Evolutionary conservation across 116 monocot species (phyloP).

Genomic region (Papilionanthe hybrid): DNA sequence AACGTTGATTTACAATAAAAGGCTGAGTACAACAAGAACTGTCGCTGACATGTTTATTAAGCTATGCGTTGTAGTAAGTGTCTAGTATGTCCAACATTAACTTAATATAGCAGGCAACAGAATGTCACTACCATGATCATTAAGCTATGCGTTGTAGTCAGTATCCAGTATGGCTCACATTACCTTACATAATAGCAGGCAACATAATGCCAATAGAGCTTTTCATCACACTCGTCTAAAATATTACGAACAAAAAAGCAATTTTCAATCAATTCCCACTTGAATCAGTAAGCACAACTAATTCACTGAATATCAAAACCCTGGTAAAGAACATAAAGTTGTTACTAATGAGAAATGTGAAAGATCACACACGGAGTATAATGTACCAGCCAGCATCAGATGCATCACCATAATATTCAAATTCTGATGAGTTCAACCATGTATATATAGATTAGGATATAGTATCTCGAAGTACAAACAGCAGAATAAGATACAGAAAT

Average conservation of each 20-base stretch:
- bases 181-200: not conserved
- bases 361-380: not conserved
- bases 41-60: not conserved
- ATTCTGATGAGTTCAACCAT: not conserved
- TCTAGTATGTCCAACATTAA: too few species aligned
- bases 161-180: not conserved
- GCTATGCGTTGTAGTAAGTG: not conserved
- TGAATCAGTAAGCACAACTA: not conserved
- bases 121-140: too few species aligned
- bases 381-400: not conserved
- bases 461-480: not conserved
- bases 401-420: not conserved
- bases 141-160: too few species aligned
- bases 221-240: not conserved
- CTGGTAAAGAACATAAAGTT: not conserved
- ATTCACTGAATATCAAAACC: constrained; percentile 1
- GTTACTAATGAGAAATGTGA: not conserved
- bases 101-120: too few species aligned
- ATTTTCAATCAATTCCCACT: not conserved
- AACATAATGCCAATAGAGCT: not conserved
- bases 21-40: not conserved
- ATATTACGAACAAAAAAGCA: not conserved
- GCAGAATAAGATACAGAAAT: not conserved
- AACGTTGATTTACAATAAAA: not conserved
- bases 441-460: not conserved